These are phyloP conservation scores for Solanum pinnatisectum DNA, from an alignment of 257 asterid species.

Conservation along the genomic window DNA sequence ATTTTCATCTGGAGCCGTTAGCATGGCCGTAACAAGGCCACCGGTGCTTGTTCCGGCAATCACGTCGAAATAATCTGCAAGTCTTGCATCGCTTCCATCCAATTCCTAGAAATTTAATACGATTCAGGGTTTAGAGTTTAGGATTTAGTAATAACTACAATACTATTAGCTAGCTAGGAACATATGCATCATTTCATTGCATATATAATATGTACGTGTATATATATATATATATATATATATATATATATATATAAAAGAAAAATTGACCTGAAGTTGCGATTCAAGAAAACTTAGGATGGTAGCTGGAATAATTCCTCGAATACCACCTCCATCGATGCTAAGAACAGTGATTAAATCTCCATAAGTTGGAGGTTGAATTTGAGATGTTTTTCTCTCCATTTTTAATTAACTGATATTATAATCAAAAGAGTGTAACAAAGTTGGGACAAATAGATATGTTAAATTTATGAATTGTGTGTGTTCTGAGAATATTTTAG, in stretches of 20 bases:
- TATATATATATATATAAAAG: background rate
- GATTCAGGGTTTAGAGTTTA: no score
- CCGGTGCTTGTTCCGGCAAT: conserved; percentile 69
- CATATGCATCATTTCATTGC: no score
- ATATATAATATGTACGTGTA: background rate
- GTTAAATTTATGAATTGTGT: background rate
- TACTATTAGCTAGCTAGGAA: no score
- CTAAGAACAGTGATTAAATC: conserved; percentile 34
- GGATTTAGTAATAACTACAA: no score
- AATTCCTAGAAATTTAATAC: conserved; percentile 21
- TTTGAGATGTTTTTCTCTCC: conserved; percentile 13
- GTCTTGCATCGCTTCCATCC: conserved; percentile 47
- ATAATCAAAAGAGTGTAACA: background rate
- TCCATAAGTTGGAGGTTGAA: conserved; percentile 33
- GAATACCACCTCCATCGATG: conserved; percentile 56
- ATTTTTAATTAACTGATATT: background rate
- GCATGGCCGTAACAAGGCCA: conserved; percentile 51
- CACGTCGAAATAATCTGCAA: conserved; percentile 58
- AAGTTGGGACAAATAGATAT: background rate
- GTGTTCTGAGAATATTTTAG: background rate
- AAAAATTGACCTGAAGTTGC: conserved; percentile 28
- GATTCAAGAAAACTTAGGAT: conserved; percentile 36
- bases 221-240: background rate
- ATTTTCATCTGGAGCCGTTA: conserved; percentile 39
- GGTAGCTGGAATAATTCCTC: conserved; percentile 44